Conservation (phyloP, 352 stramenopile genomes). For the Phytophthora hybrid region DNA sequence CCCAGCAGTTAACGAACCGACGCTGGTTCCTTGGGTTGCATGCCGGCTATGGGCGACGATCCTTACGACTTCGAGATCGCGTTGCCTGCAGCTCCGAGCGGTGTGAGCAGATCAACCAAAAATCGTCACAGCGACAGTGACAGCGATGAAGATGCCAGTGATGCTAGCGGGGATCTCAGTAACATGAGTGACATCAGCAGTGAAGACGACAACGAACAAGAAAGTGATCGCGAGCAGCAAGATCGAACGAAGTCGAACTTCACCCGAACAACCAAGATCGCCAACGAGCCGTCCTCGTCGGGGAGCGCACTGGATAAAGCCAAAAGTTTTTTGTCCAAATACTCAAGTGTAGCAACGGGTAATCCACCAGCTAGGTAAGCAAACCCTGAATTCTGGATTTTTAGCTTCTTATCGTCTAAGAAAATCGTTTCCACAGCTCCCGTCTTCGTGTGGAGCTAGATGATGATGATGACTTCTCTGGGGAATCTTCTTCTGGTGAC, state of each 20-base stretch:
- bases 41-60: constrained; percentile 37
- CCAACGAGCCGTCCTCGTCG: constrained; percentile 14
- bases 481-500: constrained; percentile 35
- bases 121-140: constrained; percentile 1
- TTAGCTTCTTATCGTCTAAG: constrained; percentile 2
- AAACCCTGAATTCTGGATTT: not conserved
- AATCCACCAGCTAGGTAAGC: constrained; percentile 16
- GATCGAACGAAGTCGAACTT: not conserved
- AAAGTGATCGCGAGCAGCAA: not conserved
- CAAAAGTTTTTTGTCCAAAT: constrained; percentile 80
- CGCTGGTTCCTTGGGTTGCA: not conserved
- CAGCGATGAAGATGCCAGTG: constrained; percentile 20
- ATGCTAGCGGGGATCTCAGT: constrained; percentile 28
- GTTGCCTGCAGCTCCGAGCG: constrained; percentile 36
- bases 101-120: constrained; percentile 12
- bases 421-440: constrained; percentile 9
- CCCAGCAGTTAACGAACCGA: not conserved
- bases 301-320: constrained; percentile 68
- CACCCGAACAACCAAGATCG: not conserved
- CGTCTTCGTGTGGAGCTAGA: constrained; percentile 62
- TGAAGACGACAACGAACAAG: constrained; percentile 14
- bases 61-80: constrained; percentile 66
- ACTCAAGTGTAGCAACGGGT: constrained; percentile 47
- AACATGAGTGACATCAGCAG: constrained; percentile 29
- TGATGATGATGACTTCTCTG: constrained; percentile 58